Evolutionary conservation across 768 basidiomycete species (phyloP).

Genomic region (Xerocomellus intermedius): DNA sequence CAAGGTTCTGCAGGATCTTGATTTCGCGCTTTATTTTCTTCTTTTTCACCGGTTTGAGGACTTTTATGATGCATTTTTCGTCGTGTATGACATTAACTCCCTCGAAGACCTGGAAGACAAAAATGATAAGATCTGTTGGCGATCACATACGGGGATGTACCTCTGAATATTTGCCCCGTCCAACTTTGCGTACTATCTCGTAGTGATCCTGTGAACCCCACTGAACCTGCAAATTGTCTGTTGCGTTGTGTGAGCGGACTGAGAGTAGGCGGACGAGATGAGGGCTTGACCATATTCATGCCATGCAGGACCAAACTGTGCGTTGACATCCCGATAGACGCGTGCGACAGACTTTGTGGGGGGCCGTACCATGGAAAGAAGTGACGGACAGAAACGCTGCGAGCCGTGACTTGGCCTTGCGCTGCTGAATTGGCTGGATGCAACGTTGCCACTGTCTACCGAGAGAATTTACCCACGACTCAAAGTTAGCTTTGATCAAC

Average conservation of each 20-base stretch:
- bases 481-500: not conserved
- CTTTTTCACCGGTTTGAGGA: slow-evolving; percentile 98
- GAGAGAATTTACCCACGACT: slow-evolving; percentile 28
- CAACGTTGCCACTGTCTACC: slow-evolving; percentile 18
- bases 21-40: slow-evolving; percentile 99
- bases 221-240: slow-evolving; percentile 95
- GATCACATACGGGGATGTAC: slow-evolving; percentile 39
- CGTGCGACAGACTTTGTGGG: slow-evolving; percentile 78
- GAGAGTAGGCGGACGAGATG: not conserved
- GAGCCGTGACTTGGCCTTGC: slow-evolving; percentile 12
- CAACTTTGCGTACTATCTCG: slow-evolving; percentile 96
- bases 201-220: slow-evolving; percentile 98
- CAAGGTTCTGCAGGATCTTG: slow-evolving; percentile 95
- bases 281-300: slow-evolving; percentile 82
- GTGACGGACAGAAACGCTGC: slow-evolving; percentile 12
- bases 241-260: slow-evolving; percentile 18
- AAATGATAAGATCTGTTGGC: slow-evolving; percentile 13
- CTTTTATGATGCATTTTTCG: slow-evolving; percentile 97
- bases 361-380: slow-evolving; percentile 61
- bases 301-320: slow-evolving; percentile 85
- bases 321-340: slow-evolving; percentile 87
- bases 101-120: slow-evolving; percentile 71
- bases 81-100: slow-evolving; percentile 88
- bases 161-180: slow-evolving; percentile 94
- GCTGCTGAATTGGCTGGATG: slow-evolving; percentile 2